Base-by-base conservation (phyloP, 2,329 filamentous ascomycete species). In the Cercospora zeina region DNA sequence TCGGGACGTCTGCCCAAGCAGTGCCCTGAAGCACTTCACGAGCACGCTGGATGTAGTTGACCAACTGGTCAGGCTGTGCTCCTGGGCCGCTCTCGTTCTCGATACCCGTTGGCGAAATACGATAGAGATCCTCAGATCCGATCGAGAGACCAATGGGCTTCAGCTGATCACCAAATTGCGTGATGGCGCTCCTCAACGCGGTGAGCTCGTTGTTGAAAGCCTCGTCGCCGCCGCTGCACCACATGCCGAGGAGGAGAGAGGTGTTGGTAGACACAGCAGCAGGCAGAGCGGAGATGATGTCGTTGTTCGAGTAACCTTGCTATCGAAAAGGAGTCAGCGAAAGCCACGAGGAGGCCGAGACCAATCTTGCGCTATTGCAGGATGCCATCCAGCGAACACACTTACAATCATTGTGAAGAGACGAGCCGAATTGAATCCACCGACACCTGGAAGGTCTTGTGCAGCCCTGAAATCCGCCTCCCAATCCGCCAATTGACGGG, bases 261-360 rank as follows among this genome's bases (percentile, higher is more conserved):
- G 90, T 96, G 70, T 91, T 84, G 71, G 90, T 90, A 69, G 83
- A 84, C 76, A 96, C 91, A 70, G 91, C 92, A 47, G 92, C 92
- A 45, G 88, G 89, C 65, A 96, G 91, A 67, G 89, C 73, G 27
- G 83, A 80, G 71, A 89, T 91, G 69, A 86, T 82, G 31, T 82
- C 81, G 77, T 83, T 87, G 66, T 83, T 76, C 5, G 88, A 87
- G 67, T 85, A 87, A 27, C 77, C 64, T 16, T 69, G 67, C 24
- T 27, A 27, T 27, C 24, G 24, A 27, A 27, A n/a, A 27, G 24
- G 24, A 6, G 24, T 27, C 24, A 27, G 24, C 6, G 24, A 27
- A 27, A 27, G 24, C 3, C 6, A 27, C 24, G 24, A 27, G 3
- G 24, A 27, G 24, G 24, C 6, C 6, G 24, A 27, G 24, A 27